Conservation (phyloP, 139 green algal species). For the Chlorella sorokiniana region DNA sequence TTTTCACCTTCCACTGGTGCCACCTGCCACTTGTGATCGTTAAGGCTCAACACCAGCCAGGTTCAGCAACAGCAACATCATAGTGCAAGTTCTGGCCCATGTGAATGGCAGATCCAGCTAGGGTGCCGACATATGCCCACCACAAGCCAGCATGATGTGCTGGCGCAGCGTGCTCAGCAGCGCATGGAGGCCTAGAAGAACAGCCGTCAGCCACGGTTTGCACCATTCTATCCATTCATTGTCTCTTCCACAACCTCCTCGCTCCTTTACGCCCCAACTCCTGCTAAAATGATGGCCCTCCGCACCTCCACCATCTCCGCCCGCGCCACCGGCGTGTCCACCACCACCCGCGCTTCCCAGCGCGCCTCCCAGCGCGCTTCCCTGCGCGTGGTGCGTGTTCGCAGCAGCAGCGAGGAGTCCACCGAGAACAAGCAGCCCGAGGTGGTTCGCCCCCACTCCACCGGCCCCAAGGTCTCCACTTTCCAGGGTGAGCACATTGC, state of each 20-base stretch:
- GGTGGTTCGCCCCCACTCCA: not conserved
- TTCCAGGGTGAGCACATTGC: slow-evolving; percentile 3
- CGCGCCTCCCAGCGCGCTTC: not conserved
- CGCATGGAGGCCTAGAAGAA: no score
- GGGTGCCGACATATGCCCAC: no score
- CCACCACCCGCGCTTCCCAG: not conserved
- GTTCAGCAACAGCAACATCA: no score
- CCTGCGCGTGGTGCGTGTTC: not conserved
- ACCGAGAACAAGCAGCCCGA: not conserved
- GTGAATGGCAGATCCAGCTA: no score
- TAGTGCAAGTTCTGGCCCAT: no score
- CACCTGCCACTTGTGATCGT: not conserved
- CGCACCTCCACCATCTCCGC: not conserved
- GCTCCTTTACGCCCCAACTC: not conserved
- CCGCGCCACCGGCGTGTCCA: not conserved
- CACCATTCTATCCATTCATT: not conserved
- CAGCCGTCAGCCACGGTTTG: not conserved
- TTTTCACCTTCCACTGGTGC: not conserved
- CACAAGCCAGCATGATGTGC: no score
- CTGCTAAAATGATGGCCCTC: not conserved
- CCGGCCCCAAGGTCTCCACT: not conserved
- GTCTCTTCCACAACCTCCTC: not conserved
- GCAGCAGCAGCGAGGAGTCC: not conserved
- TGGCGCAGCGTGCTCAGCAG: no score
- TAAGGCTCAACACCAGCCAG: no score